Percentiles rank a stretch among this genome's conserved stretches.
phyloP scores from a whole-genome alignment of 2,329 filamentous ascomycete genomes.

The Pseudogymnoascus sp. region DNA sequence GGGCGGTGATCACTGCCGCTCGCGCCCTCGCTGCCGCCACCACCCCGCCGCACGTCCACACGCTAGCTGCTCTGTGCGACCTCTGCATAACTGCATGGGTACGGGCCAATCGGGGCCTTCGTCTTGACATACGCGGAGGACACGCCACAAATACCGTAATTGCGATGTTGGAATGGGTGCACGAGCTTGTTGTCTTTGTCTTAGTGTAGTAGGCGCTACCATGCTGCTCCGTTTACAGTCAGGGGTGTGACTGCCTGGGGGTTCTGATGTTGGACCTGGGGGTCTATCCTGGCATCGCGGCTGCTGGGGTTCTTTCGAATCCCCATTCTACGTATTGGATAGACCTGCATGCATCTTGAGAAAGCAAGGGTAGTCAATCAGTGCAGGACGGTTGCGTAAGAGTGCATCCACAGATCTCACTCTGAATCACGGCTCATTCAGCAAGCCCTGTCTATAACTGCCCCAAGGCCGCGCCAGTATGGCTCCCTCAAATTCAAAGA shows the following conservation, averaged over 20 bases:
- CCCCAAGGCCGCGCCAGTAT: constrained; percentile 5
- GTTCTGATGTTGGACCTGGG: not conserved
- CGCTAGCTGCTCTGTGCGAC: not conserved
- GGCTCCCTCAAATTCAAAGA: constrained; percentile 7
- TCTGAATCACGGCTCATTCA: constrained; percentile 5
- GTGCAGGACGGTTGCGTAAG: constrained; percentile 7
- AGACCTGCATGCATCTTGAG: not conserved
- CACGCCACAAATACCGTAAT: not conserved
- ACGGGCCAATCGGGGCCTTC: not conserved
- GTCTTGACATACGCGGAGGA: not conserved
- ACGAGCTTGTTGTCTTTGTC: not conserved
- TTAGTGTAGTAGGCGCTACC: not conserved
- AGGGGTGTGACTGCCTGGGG: not conserved
- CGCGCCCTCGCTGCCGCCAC: not conserved
- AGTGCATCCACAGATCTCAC: not conserved
- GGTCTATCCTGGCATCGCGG: constrained; percentile 5
- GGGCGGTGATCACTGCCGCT: not conserved
- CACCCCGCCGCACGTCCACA: constrained; percentile 1
- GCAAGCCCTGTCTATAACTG: constrained; percentile 3
- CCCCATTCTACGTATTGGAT: not conserved
- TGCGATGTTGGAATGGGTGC: constrained; percentile 5
- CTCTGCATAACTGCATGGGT: not conserved
- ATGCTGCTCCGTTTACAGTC: not conserved
- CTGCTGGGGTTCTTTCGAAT: constrained; percentile 1
- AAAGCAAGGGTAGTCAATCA: constrained; percentile 1